Conservation (phyloP, 441 rosid genomes). For the Corymbia calophylla region DNA sequence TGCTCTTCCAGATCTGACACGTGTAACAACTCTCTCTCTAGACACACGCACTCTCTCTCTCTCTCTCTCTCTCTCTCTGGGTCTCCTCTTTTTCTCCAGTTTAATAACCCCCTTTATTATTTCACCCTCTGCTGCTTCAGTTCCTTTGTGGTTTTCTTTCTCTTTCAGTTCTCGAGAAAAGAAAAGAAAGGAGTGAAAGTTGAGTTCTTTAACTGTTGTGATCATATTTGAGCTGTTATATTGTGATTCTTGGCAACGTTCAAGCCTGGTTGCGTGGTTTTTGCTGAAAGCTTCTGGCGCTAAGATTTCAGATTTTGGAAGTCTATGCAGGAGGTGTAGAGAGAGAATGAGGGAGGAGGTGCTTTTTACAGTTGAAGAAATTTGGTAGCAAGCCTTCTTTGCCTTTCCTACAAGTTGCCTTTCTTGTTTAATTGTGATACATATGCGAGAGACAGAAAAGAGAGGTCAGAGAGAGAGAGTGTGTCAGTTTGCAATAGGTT, state of each 20-base stretch:
- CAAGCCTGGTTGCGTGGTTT: neutral
- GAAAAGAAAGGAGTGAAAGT: neutral
- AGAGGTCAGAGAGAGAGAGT: neutral
- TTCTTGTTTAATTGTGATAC: neutral
- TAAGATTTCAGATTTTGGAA: neutral
- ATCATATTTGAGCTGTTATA: neutral
- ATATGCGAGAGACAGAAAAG: neutral
- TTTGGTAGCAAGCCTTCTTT: neutral
- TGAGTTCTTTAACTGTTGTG: neutral
- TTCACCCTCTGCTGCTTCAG: neutral
- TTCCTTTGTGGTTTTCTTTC: neutral
- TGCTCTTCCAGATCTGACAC: conserved; percentile 38
- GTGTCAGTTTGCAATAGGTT: conserved; percentile 29
- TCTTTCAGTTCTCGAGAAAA: conserved; percentile 9
- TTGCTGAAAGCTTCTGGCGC: neutral
- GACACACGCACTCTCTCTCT: neutral
- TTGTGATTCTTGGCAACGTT: neutral
- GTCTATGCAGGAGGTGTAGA: neutral
- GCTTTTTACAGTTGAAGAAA: neutral
- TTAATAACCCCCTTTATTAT: neutral
- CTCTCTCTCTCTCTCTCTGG: too few species aligned
- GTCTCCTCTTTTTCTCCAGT: neutral
- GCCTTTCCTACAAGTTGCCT: neutral
- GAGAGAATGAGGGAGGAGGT: neutral
- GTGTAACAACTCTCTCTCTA: conserved; percentile 22